Conservation (phyloP, 257 asterid genomes). For the Solanum corneliomulleri region DNA sequence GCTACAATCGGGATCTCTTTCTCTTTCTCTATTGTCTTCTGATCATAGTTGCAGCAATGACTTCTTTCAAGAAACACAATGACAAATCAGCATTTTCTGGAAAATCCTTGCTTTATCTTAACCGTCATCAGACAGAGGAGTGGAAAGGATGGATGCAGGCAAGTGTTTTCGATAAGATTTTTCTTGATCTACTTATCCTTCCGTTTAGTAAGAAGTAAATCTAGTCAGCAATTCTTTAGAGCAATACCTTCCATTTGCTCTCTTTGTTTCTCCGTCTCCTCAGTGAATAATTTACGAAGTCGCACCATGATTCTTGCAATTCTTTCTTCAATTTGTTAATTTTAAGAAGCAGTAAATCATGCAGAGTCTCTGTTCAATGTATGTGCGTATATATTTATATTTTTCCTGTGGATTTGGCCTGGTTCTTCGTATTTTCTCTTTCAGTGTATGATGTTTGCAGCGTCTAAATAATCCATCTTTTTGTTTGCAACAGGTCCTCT, state of each 20-base stretch:
- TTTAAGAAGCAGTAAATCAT: not conserved
- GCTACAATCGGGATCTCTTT: constrained; percentile 88
- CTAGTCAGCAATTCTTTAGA: not conserved
- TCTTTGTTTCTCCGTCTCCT: not conserved
- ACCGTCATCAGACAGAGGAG: constrained; percentile 95
- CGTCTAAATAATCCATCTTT: not conserved
- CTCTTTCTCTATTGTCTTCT: constrained; percentile 73
- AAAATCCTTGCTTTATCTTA: constrained; percentile 73
- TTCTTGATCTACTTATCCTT: not conserved
- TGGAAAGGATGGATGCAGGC: constrained; percentile 99
- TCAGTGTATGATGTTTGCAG: not conserved
- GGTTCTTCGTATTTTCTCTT: not conserved
- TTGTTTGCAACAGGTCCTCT: constrained; percentile 52
- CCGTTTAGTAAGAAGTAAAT: not conserved
- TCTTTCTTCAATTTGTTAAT: not conserved
- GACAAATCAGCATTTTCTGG: constrained; percentile 90
- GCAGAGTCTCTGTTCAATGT: not conserved
- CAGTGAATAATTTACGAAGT: not conserved
- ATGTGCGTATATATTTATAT: not conserved
- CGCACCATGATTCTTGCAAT: not conserved
- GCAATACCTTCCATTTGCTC: not conserved
- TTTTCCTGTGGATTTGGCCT: not conserved
- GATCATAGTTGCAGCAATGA: constrained; percentile 67
- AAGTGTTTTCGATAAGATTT: constrained; percentile 9
- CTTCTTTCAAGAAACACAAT: constrained; percentile 78